These are phyloP conservation scores for Kalanchoe fedtschenkoi DNA, from an alignment of 164 flowering plant genomes.

Conservation along the genomic window DNA sequence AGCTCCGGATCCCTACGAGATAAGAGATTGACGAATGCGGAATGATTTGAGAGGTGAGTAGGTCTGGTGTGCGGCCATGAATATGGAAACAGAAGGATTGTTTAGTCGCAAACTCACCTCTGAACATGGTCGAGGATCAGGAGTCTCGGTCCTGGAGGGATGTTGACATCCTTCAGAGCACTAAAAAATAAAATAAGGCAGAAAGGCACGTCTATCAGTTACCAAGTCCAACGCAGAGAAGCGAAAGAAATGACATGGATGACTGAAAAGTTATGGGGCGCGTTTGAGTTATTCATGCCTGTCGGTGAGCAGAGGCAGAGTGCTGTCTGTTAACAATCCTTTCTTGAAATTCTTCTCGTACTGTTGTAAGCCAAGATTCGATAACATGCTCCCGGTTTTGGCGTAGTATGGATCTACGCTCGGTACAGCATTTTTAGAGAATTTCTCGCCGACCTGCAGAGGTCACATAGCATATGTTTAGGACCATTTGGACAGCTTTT, in stretches of 20 bases:
- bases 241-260: background rate
- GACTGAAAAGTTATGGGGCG: background rate
- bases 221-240: background rate
- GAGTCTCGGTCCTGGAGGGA: conserved; percentile 98
- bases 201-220: background rate
- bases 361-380: conserved; percentile 66
- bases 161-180: conserved; percentile 80
- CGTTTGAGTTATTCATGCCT: conserved; percentile 37
- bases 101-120: conserved; percentile 39
- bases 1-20: background rate
- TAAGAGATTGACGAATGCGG: background rate
- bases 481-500: too few species aligned
- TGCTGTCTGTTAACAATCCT: conserved; percentile 74
- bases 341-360: conserved; percentile 86
- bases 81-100: background rate
- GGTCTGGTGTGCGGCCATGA: background rate
- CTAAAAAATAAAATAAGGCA: conserved; percentile 29
- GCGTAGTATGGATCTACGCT: conserved; percentile 49
- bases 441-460: conserved; percentile 63
- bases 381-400: conserved; percentile 59
- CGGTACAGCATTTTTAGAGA: conserved; percentile 40
- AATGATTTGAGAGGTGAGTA: background rate
- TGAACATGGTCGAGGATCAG: conserved; percentile 78
- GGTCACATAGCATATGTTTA: conserved; percentile 2
- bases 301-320: conserved; percentile 77